These are phyloP conservation scores for Pleurotus tuoliensis DNA, from an alignment of 768 basidiomycete species.

Conservation along the genomic window DNA sequence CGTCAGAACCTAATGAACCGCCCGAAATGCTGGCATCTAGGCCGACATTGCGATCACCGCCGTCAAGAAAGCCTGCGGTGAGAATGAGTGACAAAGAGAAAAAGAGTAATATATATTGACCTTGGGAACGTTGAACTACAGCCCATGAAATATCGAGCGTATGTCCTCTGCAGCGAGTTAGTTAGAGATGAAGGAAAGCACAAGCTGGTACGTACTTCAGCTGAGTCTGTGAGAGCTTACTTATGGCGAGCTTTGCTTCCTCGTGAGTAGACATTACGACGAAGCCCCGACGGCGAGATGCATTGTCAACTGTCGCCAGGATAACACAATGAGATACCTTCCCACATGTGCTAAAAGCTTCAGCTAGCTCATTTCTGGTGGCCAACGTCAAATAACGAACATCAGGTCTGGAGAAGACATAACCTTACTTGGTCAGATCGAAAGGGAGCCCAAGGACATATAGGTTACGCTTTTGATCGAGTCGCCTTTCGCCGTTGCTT, in stretches of 20 bases:
- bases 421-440: constrained; percentile 66
- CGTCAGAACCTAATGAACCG: constrained; percentile 18
- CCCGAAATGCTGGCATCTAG: constrained; percentile 42
- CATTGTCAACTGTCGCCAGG: constrained; percentile 79
- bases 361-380: constrained; percentile 50
- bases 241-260: constrained; percentile 70
- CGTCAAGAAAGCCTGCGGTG: constrained; percentile 68
- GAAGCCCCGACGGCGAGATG: constrained; percentile 80
- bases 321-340: constrained; percentile 75
- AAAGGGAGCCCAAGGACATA: constrained; percentile 85
- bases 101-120: constrained; percentile 25
- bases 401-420: neutral
- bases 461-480: constrained; percentile 69
- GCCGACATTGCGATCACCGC: constrained; percentile 70
- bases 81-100: neutral
- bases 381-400: neutral
- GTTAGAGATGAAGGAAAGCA: neutral
- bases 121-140: constrained; percentile 83
- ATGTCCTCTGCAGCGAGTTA: constrained; percentile 49
- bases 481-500: constrained; percentile 18
- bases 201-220: constrained; percentile 47
- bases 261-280: constrained; percentile 75
- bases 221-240: constrained; percentile 59
- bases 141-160: constrained; percentile 83
- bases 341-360: constrained; percentile 62